Base-by-base conservation (phyloP, 257 asterid genomes). In the Thymus mandschuricus region DNA sequence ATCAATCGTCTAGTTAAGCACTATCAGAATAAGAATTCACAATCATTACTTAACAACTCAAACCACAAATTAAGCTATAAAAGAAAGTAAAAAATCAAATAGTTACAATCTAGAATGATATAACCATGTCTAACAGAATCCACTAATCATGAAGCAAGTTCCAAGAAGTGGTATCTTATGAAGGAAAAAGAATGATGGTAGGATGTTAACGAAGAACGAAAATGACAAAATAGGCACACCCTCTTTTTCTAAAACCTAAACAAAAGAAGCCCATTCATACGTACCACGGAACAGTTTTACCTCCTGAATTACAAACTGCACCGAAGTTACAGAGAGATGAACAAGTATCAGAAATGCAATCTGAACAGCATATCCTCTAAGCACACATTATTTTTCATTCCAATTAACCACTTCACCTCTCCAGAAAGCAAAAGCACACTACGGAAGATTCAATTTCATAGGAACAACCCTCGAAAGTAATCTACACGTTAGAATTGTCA, bases 1-100 rank as follows among this genome's bases (percentile, higher is more conserved):
- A 51, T 84, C 59, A 79, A 69, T 44, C 38, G 7, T 48, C 62
- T 68, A 49, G 70, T 72, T 30, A 71, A 59, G 69, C 68, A 62
- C 49, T 13, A 8, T 30, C 44, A 31, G 8, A 34, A 13, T 9
- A 69, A 43, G 28, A 79, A 56, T 52, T 34, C 13, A 13, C 44
- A 58, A 44, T 60, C 49, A 21, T 21, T 21, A 21, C 21, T 21
- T 21, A 21, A 21, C 21, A 21, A 21, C 21, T 21, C 21, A 21
- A 21, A 21, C 21, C 21, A 41, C n/a, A 2, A 33, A 48, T 21
- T 50, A 35, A 8, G 54, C 65, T 51, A 55, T 45, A 29, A 10
- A 12, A 15, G 31, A 10, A 30, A 31, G 40, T 9, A 27, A 28
- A 29, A 0, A 11, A 55, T 41, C 46, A 5, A 8, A 44, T 33